Evolutionary conservation across 2,329 filamentous ascomycete genomes (phyloP).

Genomic region (Leptoxyphium fumago): DNA sequence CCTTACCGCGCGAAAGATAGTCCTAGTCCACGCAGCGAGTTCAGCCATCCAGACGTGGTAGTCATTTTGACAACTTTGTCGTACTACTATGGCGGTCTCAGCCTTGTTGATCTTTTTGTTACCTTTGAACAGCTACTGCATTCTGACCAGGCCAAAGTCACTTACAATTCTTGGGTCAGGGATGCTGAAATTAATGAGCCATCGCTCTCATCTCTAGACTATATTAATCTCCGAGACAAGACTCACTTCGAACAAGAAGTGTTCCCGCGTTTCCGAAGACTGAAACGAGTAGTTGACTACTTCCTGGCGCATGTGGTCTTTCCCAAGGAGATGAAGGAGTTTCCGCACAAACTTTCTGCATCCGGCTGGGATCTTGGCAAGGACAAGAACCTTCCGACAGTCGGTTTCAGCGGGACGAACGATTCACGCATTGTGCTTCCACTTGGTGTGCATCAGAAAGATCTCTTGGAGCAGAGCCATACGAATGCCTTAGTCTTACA

Average conservation of each 20-base stretch:
- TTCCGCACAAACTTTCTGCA: conserved; percentile 45
- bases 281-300: conserved; percentile 45
- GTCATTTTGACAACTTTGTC: conserved; percentile 50
- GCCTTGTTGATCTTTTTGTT: conserved; percentile 28
- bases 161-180: conserved; percentile 14
- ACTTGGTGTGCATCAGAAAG: conserved; percentile 44
- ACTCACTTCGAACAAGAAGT: conserved; percentile 8
- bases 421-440: conserved; percentile 48
- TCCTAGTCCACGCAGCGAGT: conserved; percentile 49
- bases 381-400: conserved; percentile 39
- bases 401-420: conserved; percentile 60
- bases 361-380: conserved; percentile 53
- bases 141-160: conserved; percentile 10
- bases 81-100: conserved; percentile 51
- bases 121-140: conserved; percentile 10
- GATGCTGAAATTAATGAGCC: conserved; percentile 5
- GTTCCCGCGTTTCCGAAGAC: conserved; percentile 34
- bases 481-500: conserved; percentile 54
- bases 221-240: conserved; percentile 14
- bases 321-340: conserved; percentile 49
- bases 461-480: conserved; percentile 41
- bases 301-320: conserved; percentile 55
- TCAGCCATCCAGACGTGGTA: conserved; percentile 51
- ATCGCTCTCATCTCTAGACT: conserved; percentile 9
- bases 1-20: conserved; percentile 53